Percentiles rank a stretch among this genome's conserved stretches.
phyloP scores from a whole-genome alignment of 1,284 basidiomycete species.

The Anthracocystis setariae region DNA sequence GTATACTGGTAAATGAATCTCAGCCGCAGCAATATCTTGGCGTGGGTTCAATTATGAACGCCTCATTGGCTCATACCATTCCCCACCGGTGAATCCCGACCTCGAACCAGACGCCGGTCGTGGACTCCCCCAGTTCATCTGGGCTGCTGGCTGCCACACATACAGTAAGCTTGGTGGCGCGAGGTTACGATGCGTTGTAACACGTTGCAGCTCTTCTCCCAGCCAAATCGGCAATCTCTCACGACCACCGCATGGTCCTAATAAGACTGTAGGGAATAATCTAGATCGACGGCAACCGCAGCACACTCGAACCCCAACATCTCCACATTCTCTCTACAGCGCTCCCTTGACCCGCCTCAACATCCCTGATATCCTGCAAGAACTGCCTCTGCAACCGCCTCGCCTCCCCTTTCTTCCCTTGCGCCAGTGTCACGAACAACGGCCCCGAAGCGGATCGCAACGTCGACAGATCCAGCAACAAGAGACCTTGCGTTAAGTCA shows the following conservation, averaged over 20 bases:
- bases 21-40: too few species aligned
- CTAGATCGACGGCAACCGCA: constrained; percentile 23
- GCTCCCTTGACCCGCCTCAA: constrained; percentile 73
- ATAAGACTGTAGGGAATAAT: background rate
- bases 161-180: too few species aligned
- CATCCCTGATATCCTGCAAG: constrained; percentile 82
- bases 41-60: too few species aligned
- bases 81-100: too few species aligned
- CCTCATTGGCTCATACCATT: too few species aligned
- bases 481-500: constrained; percentile 74
- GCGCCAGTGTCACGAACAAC: constrained; percentile 42
- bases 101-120: too few species aligned
- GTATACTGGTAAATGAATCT: too few species aligned
- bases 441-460: constrained; percentile 72
- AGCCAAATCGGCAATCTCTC: background rate
- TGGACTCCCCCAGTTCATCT: too few species aligned
- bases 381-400: constrained; percentile 77
- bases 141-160: too few species aligned
- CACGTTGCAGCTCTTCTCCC: background rate
- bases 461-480: constrained; percentile 78
- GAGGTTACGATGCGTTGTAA: too few species aligned
- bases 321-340: constrained; percentile 90
- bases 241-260: too few species aligned
- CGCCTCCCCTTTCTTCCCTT: constrained; percentile 50
- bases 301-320: constrained; percentile 73